Evolutionary conservation across 352 stramenopile species (phyloP).

Genomic region (Globisporangium mamillatum): DNA sequence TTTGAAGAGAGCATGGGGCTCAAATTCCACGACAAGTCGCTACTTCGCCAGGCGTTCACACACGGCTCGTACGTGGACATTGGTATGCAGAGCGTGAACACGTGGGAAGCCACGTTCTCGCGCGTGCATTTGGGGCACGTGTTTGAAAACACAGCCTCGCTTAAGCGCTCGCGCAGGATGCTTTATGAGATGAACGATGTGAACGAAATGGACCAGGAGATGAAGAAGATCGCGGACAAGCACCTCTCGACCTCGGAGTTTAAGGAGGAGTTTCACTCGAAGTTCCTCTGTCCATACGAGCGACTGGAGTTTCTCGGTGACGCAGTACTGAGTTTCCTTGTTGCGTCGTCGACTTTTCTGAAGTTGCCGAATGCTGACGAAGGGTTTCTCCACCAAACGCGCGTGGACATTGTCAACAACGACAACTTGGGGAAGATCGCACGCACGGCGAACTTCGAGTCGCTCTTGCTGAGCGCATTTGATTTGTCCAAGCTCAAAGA

Average conservation of each 20-base stretch:
- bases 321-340: slow-evolving; percentile 78
- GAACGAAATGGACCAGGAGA: slow-evolving; percentile 30
- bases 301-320: slow-evolving; percentile 84
- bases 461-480: slow-evolving; percentile 69
- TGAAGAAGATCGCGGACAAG: slow-evolving; percentile 53
- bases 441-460: slow-evolving; percentile 69
- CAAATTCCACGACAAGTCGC: slow-evolving; percentile 66
- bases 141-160: slow-evolving; percentile 55
- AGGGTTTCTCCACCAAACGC: slow-evolving; percentile 64
- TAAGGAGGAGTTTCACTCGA: slow-evolving; percentile 73
- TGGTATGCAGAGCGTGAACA: slow-evolving; percentile 85
- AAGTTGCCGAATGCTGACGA: slow-evolving; percentile 70
- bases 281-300: slow-evolving; percentile 78
- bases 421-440: slow-evolving; percentile 73
- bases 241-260: slow-evolving; percentile 62
- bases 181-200: slow-evolving; percentile 34
- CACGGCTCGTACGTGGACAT: slow-evolving; percentile 82
- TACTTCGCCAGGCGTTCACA: slow-evolving; percentile 82
- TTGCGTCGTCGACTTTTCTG: slow-evolving; percentile 77
- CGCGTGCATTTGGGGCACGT: slow-evolving; percentile 73
- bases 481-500: slow-evolving; percentile 51
- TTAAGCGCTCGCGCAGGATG: slow-evolving; percentile 60
- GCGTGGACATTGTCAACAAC: slow-evolving; percentile 79
- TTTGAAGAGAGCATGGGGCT: slow-evolving; percentile 68
- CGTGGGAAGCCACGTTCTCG: slow-evolving; percentile 64